phyloP scores from a whole-genome alignment of 345 rosid genomes.

The Eucalyptus polyanthemos region DNA sequence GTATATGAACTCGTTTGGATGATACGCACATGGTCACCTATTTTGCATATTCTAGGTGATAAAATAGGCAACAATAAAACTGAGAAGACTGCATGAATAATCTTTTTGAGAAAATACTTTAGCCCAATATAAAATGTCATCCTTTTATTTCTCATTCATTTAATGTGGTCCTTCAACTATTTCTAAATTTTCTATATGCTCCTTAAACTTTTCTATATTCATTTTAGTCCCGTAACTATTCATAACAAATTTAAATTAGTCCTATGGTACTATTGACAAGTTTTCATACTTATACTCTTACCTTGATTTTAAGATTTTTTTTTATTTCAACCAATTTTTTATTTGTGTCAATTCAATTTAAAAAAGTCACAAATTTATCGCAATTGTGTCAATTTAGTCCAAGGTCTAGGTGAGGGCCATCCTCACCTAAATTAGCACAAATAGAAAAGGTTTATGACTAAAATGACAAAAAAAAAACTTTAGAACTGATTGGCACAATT shows the following conservation, averaged over 20 bases:
- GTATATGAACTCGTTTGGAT: background rate
- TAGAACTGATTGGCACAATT: fast-evolving
- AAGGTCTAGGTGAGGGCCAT: fast-evolving
- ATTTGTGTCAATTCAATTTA: too few species aligned
- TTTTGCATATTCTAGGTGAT: background rate
- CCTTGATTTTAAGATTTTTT: background rate
- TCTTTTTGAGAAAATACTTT: too few species aligned
- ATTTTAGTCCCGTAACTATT: too few species aligned
- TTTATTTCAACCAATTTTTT: too few species aligned
- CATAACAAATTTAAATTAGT: background rate
- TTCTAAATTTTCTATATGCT: background rate
- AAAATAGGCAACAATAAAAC: background rate
- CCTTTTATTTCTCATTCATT: background rate
- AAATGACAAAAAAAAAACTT: too few species aligned
- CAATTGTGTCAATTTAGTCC: too few species aligned
- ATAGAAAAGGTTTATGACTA: too few species aligned
- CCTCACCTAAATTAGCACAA: too few species aligned
- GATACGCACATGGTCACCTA: background rate
- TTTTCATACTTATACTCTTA: background rate
- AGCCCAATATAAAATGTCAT: background rate
- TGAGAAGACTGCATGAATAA: background rate
- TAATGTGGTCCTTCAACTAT: background rate
- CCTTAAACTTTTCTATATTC: too few species aligned
- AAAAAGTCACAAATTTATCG: too few species aligned
- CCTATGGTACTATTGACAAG: background rate